Conservation (phyloP, 768 basidiomycete species). For the Lentinula raphanica region DNA sequence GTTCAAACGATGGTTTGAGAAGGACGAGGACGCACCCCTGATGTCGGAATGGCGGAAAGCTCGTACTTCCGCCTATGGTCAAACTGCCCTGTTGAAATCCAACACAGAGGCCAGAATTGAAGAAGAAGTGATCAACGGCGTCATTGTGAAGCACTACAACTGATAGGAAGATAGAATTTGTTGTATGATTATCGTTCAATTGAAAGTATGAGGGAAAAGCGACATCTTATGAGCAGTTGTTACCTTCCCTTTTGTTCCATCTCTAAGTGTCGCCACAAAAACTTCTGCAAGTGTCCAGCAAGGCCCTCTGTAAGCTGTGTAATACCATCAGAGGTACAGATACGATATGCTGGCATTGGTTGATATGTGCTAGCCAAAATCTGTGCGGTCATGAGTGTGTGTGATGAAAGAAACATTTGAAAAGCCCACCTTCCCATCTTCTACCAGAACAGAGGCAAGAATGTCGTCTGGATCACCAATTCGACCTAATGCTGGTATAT, state of each 20-base stretch:
- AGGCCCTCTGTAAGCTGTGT: constrained; percentile 66
- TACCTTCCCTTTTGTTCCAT: background rate
- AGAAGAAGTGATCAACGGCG: constrained; percentile 41
- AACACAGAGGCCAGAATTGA: constrained; percentile 19
- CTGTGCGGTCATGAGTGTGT: constrained; percentile 26
- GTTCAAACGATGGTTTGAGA: constrained; percentile 26
- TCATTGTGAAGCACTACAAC: constrained; percentile 44
- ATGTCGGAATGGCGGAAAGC: constrained; percentile 37
- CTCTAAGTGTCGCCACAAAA: background rate
- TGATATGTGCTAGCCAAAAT: constrained; percentile 70
- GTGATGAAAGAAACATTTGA: background rate
- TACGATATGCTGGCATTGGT: constrained; percentile 78
- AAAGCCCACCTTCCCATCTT: constrained; percentile 53
- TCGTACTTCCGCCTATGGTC: constrained; percentile 38
- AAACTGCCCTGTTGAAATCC: background rate
- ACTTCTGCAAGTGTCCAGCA: constrained; percentile 34
- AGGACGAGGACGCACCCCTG: constrained; percentile 31
- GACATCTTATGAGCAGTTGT: no score
- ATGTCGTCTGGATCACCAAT: constrained; percentile 86
- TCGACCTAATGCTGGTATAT: constrained; percentile 67
- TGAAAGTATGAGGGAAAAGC: no score
- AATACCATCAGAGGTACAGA: constrained; percentile 73
- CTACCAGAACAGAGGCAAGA: constrained; percentile 67
- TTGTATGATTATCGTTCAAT: no score
- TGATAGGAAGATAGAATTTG: constrained; percentile 17